Evolutionary conservation across 148 eudicot genomes (phyloP).

Genomic region (Chenopodium album): DNA sequence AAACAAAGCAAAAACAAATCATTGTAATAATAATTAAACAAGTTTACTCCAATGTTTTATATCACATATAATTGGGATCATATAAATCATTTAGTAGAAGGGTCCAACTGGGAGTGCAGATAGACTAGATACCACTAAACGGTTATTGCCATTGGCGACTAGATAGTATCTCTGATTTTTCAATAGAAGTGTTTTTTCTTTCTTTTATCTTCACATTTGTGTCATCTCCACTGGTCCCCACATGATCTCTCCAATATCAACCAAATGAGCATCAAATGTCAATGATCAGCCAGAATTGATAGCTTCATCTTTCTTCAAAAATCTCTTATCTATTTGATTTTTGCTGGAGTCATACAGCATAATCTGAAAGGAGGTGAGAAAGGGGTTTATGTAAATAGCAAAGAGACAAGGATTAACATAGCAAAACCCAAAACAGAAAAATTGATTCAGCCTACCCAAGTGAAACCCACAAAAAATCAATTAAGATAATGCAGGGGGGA

Average conservation of each 20-base stretch:
- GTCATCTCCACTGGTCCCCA: slow-evolving; percentile 34
- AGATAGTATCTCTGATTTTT: slow-evolving; percentile 20
- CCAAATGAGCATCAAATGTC: slow-evolving; percentile 60
- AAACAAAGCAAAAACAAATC: too few relatives aligned
- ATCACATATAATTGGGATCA: background rate
- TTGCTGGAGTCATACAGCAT: slow-evolving; percentile 62
- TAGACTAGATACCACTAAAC: slow-evolving; percentile 26
- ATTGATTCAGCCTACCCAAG: background rate
- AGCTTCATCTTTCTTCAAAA: slow-evolving; percentile 67
- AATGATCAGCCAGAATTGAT: slow-evolving; percentile 59
- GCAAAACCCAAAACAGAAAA: background rate
- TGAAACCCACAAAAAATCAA: background rate
- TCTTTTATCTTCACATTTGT: slow-evolving; percentile 29
- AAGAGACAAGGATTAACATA: background rate
- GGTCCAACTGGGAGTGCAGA: slow-evolving; percentile 5
- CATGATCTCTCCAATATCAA: slow-evolving; percentile 67
- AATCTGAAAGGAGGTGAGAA: slow-evolving; percentile 41
- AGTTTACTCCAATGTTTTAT: background rate
- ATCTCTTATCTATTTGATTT: slow-evolving; percentile 61
- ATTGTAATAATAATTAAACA: too few relatives aligned
- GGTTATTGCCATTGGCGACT: slow-evolving; percentile 15
- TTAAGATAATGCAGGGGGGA: background rate
- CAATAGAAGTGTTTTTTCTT: slow-evolving; percentile 20
- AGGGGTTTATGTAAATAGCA: background rate
- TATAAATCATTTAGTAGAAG: background rate